These are phyloP conservation scores for Coemansia brasiliensis DNA, from an alignment of 192 early-diverging fungal species.

Conservation along the genomic window DNA sequence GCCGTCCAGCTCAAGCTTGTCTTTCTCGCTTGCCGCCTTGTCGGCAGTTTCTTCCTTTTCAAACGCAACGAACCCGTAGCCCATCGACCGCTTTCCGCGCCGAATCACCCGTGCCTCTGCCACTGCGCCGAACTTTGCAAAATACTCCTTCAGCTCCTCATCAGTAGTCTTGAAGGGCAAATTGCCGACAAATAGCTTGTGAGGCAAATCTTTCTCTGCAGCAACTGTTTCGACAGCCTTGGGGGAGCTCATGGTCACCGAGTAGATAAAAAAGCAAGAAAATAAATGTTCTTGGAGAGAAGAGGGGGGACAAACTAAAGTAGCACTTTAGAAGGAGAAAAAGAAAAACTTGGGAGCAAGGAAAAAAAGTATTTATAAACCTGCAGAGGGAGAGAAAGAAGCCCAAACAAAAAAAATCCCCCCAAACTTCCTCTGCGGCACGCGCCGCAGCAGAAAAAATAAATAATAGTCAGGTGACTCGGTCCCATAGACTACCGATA, in stretches of 20 bases:
- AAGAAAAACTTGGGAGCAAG: background rate
- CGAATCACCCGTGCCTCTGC: slow-evolving; percentile 78
- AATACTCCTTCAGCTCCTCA: slow-evolving; percentile 74
- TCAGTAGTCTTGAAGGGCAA: slow-evolving; percentile 86
- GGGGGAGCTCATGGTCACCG: too few relatives aligned
- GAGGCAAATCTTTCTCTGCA: slow-evolving; percentile 27
- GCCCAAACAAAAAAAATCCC: background rate
- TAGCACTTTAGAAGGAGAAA: too few relatives aligned
- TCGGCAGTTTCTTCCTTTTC: slow-evolving; percentile 67
- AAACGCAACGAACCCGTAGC: slow-evolving; percentile 94
- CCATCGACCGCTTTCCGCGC: slow-evolving; percentile 78
- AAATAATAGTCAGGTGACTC: background rate
- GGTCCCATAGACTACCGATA: background rate
- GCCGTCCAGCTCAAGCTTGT: slow-evolving; percentile 84
- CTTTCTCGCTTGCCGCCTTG: slow-evolving; percentile 68
- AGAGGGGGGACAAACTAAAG: background rate
- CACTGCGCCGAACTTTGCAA: slow-evolving; percentile 69
- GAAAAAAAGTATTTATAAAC: background rate
- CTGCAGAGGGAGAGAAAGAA: background rate
- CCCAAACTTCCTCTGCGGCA: background rate
- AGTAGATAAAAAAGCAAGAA: background rate
- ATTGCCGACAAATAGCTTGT: slow-evolving; percentile 97
- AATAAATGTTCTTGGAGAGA: background rate
- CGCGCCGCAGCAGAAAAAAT: slow-evolving; percentile 2
- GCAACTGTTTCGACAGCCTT: too few relatives aligned